Conservation (phyloP, 225 moss, liverwort and hornwort genomes). For the Pseudisothecium myosuroides region DNA sequence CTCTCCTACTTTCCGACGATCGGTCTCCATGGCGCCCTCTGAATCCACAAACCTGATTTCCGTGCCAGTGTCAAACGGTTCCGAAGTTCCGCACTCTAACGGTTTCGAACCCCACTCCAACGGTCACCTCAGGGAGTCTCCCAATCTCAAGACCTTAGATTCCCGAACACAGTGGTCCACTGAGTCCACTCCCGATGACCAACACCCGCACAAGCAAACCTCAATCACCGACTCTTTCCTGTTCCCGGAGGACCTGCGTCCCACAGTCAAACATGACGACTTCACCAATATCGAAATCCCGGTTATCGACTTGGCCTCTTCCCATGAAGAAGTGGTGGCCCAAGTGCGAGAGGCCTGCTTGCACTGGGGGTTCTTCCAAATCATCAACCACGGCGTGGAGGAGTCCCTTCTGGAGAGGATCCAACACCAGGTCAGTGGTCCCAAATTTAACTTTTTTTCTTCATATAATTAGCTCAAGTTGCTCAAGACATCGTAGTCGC, state of each 20-base stretch:
- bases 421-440: background rate
- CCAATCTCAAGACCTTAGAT: background rate
- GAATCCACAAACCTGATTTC: too few species aligned
- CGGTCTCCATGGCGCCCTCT: background rate
- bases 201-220: background rate
- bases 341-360: conserved; percentile 29
- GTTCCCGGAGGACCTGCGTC: conserved; percentile 16
- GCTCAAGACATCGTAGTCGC: background rate
- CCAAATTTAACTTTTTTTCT: background rate
- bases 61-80: background rate
- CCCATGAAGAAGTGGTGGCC: background rate
- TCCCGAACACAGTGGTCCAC: background rate
- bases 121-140: background rate
- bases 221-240: background rate
- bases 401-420: conserved; percentile 10
- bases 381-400: conserved; percentile 34
- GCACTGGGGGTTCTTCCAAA: conserved; percentile 53
- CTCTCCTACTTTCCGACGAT: too few species aligned
- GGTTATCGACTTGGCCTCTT: conserved; percentile 17
- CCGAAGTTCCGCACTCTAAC: background rate
- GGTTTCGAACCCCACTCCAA: background rate
- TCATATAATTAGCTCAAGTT: background rate
- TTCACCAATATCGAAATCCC: conserved; percentile 20
- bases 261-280: conserved; percentile 30
- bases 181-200: background rate